Evolutionary conservation across 192 early-diverging fungal species (phyloP).

Genomic region (Podochytrium sp.): DNA sequence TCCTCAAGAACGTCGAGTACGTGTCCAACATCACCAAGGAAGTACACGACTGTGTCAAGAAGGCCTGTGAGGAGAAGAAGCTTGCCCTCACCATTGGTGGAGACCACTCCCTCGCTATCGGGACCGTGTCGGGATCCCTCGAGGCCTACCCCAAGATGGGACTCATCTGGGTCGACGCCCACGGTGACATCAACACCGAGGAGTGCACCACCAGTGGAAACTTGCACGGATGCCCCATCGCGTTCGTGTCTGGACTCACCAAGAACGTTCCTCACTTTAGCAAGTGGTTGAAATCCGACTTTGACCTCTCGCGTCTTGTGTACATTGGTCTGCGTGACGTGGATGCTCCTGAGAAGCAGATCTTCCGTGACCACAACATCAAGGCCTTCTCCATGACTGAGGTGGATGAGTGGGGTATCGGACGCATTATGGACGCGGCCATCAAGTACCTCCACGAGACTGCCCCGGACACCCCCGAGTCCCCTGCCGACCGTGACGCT

Average conservation of each 20-base stretch:
- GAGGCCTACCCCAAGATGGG: conserved; percentile 78
- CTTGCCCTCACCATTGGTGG: conserved; percentile 91
- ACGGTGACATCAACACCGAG: conserved; percentile 96
- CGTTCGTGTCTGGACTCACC: conserved; percentile 78
- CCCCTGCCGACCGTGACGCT: conserved; percentile 15
- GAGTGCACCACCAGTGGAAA: conserved; percentile 86
- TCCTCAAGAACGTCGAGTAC: conserved; percentile 83
- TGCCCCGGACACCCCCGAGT: neutral
- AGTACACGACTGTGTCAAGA: conserved; percentile 67
- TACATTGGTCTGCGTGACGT: conserved; percentile 98
- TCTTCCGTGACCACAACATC: conserved; percentile 82
- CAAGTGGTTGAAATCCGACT: conserved; percentile 78
- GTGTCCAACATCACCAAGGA: conserved; percentile 78
- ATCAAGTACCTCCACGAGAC: conserved; percentile 80
- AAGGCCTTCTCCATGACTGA: conserved; percentile 97
- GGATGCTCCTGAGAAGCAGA: conserved; percentile 84
- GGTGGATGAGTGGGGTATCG: conserved; percentile 93
- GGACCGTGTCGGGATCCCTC: conserved; percentile 81
- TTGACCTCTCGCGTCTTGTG: conserved; percentile 77
- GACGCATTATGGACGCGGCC: conserved; percentile 89
- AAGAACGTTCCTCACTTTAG: conserved; percentile 65
- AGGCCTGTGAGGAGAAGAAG: conserved; percentile 66
- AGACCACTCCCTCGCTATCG: conserved; percentile 94
- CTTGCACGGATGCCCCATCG: conserved; percentile 93
- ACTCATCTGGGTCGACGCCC: conserved; percentile 95